Evolutionary conservation across 2,329 filamentous ascomycete genomes (phyloP).

Genomic region (Trichophyton verrucosum): DNA sequence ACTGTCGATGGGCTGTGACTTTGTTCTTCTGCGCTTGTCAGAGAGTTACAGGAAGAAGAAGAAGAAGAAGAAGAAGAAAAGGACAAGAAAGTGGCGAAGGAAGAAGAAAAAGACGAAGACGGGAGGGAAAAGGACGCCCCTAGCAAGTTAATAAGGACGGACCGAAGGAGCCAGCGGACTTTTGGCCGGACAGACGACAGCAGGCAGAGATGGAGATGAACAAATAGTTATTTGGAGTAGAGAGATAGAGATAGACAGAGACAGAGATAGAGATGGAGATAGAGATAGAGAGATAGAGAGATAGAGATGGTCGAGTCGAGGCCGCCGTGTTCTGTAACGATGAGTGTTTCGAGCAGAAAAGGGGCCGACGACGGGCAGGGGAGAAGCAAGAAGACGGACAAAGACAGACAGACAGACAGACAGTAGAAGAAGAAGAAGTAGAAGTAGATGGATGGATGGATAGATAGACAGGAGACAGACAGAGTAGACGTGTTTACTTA

Average conservation of each 20-base stretch:
- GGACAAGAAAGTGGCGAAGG: neutral
- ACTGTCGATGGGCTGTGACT: no score
- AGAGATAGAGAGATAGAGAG: no score
- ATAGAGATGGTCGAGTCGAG: no score
- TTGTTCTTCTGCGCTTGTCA: no score
- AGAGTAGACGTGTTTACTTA: neutral
- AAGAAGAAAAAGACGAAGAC: neutral
- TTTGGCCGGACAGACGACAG: no score
- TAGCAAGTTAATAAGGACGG: no score
- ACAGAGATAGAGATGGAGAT: no score
- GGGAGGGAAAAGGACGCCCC: no score
- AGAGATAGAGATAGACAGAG: no score
- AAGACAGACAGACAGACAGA: neutral
- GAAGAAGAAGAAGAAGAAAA: neutral
- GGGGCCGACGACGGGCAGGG: neutral
- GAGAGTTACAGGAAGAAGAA: neutral
- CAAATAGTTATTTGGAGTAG: no score
- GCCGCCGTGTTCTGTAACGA: neutral
- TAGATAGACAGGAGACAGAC: neutral
- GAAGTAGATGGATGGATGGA: neutral
- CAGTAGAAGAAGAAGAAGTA: neutral
- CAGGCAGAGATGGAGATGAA: no score
- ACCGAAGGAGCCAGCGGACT: no score
- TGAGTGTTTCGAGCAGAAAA: neutral
- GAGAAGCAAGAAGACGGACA: neutral